Base-by-base conservation (phyloP, 2,329 filamentous ascomycete species). In the Taxawa tesnikishii region DNA sequence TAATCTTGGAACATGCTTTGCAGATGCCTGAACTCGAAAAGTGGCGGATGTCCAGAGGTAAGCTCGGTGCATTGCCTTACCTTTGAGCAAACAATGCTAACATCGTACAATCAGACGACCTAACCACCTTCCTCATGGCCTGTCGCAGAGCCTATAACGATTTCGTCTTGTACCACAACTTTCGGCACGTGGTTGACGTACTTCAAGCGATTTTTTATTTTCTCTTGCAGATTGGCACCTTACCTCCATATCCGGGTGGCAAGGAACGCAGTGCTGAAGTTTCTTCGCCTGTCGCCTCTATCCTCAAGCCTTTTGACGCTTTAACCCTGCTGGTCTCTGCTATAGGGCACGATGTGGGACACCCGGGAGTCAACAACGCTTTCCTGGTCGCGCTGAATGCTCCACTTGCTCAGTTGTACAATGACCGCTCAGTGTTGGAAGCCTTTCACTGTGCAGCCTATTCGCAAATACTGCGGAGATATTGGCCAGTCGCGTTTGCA, bases 381-480 rank as follows among this genome's bases (percentile, higher is more conserved):
- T 98, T 98, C 51, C 66, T 98, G 4, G 77, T 94, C 12, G 85
- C 83, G 18, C 70, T 94, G 18, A 94, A 94, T 51, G 83, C 90
- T 12, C 88, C 90, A 2, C 65, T 98, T 16, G 90, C 90, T 9
- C 87, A 94, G 54, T 67, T 96, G 10, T 98, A 96, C 63, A 96
- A 96, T 50, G 90, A 98, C 55, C 82, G 83, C 34, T 96, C 90
- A 1, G 90, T 98, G 11, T 68, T 98, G 23, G 90, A 98, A 58
- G 92, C 88, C 1, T 98, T 96, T 48, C 90, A 98, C 53, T 94
- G 90, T 50, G 90, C 90, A 1, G 90, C 90, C 2, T 98, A 88
- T 49, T 94, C 87, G 0, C 90, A 96, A 51, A 94, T 98, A 24
- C 70, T 98, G 26, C 79, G 88, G 30, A 75, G 85, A 29, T 79